Conservation (phyloP, 2,329 filamentous ascomycete genomes). For the Eutypella sp. region DNA sequence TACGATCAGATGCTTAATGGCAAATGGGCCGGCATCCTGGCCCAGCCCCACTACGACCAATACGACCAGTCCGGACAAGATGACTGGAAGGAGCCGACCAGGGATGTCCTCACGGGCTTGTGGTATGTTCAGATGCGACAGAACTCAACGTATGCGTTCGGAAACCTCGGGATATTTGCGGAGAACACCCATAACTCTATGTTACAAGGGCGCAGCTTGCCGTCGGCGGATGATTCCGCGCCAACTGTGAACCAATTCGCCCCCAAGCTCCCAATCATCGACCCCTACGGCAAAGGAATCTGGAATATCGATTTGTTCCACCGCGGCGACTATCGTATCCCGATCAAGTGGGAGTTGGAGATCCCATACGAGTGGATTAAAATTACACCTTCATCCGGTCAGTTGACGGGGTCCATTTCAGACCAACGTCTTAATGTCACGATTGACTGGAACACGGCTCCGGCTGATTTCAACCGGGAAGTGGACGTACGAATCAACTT, state of each 20-base stretch:
- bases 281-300: slow-evolving; percentile 39
- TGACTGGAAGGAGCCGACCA: slow-evolving; percentile 52
- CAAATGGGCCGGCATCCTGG: slow-evolving; percentile 54
- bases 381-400: slow-evolving; percentile 11
- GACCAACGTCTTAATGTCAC: slow-evolving; percentile 41
- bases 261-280: slow-evolving; percentile 39
- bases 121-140: slow-evolving; percentile 48
- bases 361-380: slow-evolving; percentile 34
- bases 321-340: slow-evolving; percentile 34
- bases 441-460: slow-evolving; percentile 40
- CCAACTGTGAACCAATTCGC: slow-evolving; percentile 31
- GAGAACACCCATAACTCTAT: slow-evolving; percentile 53
- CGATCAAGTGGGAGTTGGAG: slow-evolving; percentile 34
- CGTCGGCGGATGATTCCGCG: slow-evolving; percentile 35
- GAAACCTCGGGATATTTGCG: slow-evolving; percentile 49
- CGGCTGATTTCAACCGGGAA: slow-evolving; percentile 24
- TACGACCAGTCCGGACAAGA: slow-evolving; percentile 52
- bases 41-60: slow-evolving; percentile 37
- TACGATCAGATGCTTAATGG: slow-evolving; percentile 47
- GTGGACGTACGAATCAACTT: slow-evolving; percentile 29
- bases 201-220: slow-evolving; percentile 48
- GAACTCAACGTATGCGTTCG: slow-evolving; percentile 43
- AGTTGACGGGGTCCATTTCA: slow-evolving; percentile 32
- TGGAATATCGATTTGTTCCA: slow-evolving; percentile 47
- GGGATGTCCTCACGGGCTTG: slow-evolving; percentile 49